phyloP scores from a whole-genome alignment of 78 protist genomes.

The Cavenderia fasciculata region DNA sequence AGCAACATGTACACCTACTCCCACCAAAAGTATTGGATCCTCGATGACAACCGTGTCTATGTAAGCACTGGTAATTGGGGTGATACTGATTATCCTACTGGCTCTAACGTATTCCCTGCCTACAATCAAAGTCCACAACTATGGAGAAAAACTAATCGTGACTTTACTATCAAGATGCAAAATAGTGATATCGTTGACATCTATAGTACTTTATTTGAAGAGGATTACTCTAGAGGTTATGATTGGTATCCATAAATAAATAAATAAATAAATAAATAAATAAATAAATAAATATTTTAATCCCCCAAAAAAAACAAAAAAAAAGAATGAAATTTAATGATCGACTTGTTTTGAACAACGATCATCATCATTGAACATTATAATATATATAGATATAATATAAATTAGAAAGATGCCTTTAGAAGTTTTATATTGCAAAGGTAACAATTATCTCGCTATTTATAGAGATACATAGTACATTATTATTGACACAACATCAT shows the following conservation, averaged over 20 bases:
- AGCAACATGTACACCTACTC: slow-evolving; percentile 39
- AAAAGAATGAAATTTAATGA: no score
- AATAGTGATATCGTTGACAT: slow-evolving; percentile 3
- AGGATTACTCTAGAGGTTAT: slow-evolving; percentile 60
- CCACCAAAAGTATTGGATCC: slow-evolving; percentile 84
- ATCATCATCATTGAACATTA: no score
- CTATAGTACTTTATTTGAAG: slow-evolving; percentile 33
- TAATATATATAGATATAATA: no score
- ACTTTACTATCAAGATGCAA: slow-evolving; percentile 65
- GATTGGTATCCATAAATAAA: slow-evolving; percentile 58
- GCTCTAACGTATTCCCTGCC: slow-evolving; percentile 39
- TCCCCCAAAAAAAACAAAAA: no score
- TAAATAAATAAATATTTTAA: no score
- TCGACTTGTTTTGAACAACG: no score
- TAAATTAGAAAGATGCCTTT: no score
- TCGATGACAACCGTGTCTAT: slow-evolving; percentile 65
- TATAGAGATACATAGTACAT: no score
- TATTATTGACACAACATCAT: no score
- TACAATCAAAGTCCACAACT: neutral
- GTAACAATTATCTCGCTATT: no score
- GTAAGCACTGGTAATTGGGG: slow-evolving; percentile 84
- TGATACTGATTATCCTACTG: slow-evolving; percentile 78
- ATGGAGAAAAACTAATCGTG: slow-evolving; percentile 84
- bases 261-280: no score
- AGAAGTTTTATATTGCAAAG: no score